Evolutionary conservation across 768 basidiomycete genomes (phyloP).

Genomic region (Rhizopogon rudus): DNA sequence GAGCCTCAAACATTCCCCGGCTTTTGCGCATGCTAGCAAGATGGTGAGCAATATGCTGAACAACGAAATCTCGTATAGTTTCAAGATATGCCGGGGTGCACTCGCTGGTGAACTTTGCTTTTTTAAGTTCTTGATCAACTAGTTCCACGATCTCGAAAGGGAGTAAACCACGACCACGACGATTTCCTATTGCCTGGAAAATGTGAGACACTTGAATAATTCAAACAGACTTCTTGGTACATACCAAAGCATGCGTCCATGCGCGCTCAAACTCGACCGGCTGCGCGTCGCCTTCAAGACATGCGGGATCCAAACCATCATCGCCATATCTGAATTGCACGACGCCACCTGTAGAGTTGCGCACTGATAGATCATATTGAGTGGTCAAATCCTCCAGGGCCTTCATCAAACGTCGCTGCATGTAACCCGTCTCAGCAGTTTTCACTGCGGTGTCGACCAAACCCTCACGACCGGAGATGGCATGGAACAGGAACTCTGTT

Average conservation of each 20-base stretch:
- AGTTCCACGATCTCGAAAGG: slow-evolving; percentile 85
- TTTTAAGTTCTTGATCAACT: slow-evolving; percentile 56
- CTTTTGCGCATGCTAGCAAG: slow-evolving; percentile 64
- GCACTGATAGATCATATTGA: slow-evolving; percentile 93
- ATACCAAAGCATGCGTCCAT: slow-evolving; percentile 79
- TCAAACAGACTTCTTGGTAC: slow-evolving; percentile 10
- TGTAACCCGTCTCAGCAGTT: slow-evolving; percentile 99
- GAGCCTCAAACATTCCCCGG: slow-evolving; percentile 81
- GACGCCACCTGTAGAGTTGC: slow-evolving; percentile 91
- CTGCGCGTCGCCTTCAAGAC: slow-evolving; percentile 91
- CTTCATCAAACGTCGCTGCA: slow-evolving; percentile 99
- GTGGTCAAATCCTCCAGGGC: slow-evolving; percentile 95
- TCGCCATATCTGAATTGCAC: slow-evolving; percentile 98
- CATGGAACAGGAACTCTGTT: slow-evolving; percentile 98
- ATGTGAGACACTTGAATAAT: slow-evolving; percentile 4
- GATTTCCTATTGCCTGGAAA: slow-evolving; percentile 57
- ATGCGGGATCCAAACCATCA: slow-evolving; percentile 95
- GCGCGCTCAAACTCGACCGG: slow-evolving; percentile 88
- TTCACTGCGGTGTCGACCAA: slow-evolving; percentile 99
- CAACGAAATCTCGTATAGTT: slow-evolving; percentile 67
- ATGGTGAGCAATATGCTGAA: slow-evolving; percentile 55
- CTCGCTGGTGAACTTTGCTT: slow-evolving; percentile 57
- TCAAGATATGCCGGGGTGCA: slow-evolving; percentile 69
- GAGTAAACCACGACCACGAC: slow-evolving; percentile 59
- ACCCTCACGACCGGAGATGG: slow-evolving; percentile 97